Evolutionary conservation across 2,329 filamentous ascomycete species (phyloP), one percentile per base, ranked within the genome.

Genomic region (Ophiostoma angusticollis): DNA sequence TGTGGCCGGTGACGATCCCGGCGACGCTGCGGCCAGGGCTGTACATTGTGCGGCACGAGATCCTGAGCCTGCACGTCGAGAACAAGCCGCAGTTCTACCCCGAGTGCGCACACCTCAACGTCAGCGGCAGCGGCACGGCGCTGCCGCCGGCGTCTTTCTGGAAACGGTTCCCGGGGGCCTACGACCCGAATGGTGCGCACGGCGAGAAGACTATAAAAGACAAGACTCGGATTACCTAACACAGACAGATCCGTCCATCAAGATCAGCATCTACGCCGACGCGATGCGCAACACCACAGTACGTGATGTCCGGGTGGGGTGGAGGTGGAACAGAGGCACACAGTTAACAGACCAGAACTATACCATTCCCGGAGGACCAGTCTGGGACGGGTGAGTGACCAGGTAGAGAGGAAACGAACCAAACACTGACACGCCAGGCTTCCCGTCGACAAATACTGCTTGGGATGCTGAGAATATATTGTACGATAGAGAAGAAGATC

Each of bases 21-120:
- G 48, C 53, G 4, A 57, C 53, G 2, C 53, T 72, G 16, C 59
- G 57, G 34, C 51, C 63, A 1, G 68, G 68, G 5, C 54, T 65
- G 28, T 72, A 72, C 47, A 52, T 72, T 34, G 61, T 72, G 35
- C 53, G 67, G 28, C 68, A 72, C 49, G 68, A 73, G 54, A 62
- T 71, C 39, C 47, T 71, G 23, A 67, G 64, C 33, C 56, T 72
- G 7, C 67, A 72, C 42, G 60, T 70, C 38, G 60, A 58, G 17
- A 59, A 67, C 36, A 61, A 55, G 46, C 63, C 65, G 6, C 63
- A 67, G 50, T 66, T 62, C 47, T 62, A 60, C 35, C 56, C 57
- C 16, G 55, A 60, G 43, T 63, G 59, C 37, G 58, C 56, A 3
- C 58, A 61, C 40, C 45, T 62, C 19, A 57, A 61, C 24, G 46